Evolutionary conservation across 495 filamentous ascomycete species (phyloP).

Genomic region (Lophium mytilinum): DNA sequence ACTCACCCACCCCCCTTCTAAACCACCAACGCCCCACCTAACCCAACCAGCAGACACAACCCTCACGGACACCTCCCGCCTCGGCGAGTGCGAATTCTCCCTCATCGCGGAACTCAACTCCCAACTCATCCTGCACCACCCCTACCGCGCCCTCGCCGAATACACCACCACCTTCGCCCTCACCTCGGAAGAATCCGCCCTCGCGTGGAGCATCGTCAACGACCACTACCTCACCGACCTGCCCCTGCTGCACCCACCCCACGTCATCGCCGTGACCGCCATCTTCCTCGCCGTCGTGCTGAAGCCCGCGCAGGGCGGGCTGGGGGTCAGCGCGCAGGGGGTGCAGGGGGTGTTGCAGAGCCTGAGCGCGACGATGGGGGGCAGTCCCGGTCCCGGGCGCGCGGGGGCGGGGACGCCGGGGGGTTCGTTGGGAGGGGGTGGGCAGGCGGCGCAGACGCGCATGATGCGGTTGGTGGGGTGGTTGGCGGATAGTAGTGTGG

Average conservation of each 20-base stretch:
- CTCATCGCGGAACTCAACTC: conserved; percentile 93
- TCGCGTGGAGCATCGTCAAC: conserved; percentile 86
- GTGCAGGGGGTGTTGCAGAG: conserved; percentile 15
- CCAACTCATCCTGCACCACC: conserved; percentile 91
- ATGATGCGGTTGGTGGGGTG: conserved; percentile 72
- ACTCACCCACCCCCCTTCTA: conserved; percentile 6
- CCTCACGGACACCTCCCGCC: conserved; percentile 68
- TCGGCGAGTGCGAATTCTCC: conserved; percentile 95
- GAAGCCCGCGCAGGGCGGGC: conserved; percentile 45
- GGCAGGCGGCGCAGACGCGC: conserved; percentile 40
- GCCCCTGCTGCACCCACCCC: conserved; percentile 78
- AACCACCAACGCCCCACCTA: background rate
- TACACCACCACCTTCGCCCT: conserved; percentile 64
- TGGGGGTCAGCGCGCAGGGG: conserved; percentile 33
- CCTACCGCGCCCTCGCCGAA: conserved; percentile 79
- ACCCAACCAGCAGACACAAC: conserved; percentile 34
- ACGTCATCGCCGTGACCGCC: conserved; percentile 83
- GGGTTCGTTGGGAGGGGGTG: too few relatives aligned
- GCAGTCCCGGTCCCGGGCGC: too few relatives aligned
- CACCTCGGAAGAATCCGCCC: conserved; percentile 64
- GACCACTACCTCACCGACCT: conserved; percentile 94
- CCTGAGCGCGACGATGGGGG: too few relatives aligned
- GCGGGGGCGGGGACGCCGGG: too few relatives aligned
- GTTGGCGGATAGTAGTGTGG: conserved; percentile 87
- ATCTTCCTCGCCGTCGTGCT: conserved; percentile 80